Evolutionary conservation across 2,329 filamentous ascomycete genomes (phyloP).

Genomic region (Dryadomyces quercus-mongolicae): DNA sequence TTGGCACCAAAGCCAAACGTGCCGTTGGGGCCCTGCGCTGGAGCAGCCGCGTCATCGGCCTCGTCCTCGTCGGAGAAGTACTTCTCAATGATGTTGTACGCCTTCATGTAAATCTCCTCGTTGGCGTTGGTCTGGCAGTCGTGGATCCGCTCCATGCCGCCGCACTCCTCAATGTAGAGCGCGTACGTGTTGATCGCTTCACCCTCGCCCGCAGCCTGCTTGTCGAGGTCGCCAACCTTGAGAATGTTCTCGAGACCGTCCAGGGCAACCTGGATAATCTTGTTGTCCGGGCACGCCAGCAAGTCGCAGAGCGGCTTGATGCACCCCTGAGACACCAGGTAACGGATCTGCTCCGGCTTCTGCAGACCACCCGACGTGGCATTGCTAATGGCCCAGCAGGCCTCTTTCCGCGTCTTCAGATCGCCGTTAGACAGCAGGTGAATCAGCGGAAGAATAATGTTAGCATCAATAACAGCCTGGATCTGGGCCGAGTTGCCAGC

Average conservation of each 20-base stretch:
- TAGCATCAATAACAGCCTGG: slow-evolving; percentile 89
- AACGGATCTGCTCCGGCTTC: slow-evolving; percentile 97
- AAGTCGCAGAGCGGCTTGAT: slow-evolving; percentile 97
- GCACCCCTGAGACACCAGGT: slow-evolving; percentile 84
- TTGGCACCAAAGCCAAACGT: slow-evolving; percentile 70
- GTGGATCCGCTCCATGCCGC: slow-evolving; percentile 99
- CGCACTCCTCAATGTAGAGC: slow-evolving; percentile 95
- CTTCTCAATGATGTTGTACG: slow-evolving; percentile 99
- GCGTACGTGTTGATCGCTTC: slow-evolving; percentile 92
- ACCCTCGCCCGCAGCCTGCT: slow-evolving; percentile 68
- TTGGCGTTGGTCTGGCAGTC: slow-evolving; percentile 99
- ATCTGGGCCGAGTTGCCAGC: slow-evolving; percentile 97
- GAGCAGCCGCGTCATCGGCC: slow-evolving; percentile 68
- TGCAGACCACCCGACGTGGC: slow-evolving; percentile 94
- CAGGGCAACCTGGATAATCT: slow-evolving; percentile 98
- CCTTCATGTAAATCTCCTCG: slow-evolving; percentile 99
- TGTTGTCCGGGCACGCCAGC: slow-evolving; percentile 93
- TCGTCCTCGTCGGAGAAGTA: slow-evolving; percentile 99
- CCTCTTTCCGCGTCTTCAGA: slow-evolving; percentile 98
- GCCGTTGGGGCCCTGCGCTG: slow-evolving; percentile 55
- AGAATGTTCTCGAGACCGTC: slow-evolving; percentile 98
- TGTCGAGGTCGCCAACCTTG: slow-evolving; percentile 98
- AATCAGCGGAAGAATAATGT: slow-evolving; percentile 92
- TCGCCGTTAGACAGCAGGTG: slow-evolving; percentile 93
- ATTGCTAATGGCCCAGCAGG: slow-evolving; percentile 99